These are phyloP conservation scores for Aspergillus quadricinctus DNA, from an alignment of 2,329 filamentous ascomycete species.

Conservation along the genomic window DNA sequence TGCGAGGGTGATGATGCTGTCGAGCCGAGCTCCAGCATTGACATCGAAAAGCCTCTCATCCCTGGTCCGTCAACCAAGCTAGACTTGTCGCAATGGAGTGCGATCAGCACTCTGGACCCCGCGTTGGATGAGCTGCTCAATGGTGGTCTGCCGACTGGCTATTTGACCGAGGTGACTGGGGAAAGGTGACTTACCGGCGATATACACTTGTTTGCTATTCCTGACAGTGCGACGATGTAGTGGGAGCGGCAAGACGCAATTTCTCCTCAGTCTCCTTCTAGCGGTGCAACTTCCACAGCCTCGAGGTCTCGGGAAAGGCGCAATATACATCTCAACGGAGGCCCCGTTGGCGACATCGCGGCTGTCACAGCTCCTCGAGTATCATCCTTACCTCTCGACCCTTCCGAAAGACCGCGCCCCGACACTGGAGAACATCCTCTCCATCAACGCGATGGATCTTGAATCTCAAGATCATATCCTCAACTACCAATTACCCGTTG, in stretches of 20 bases:
- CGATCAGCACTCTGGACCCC: conserved; percentile 76
- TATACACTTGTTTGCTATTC: neutral
- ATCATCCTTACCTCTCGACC: conserved; percentile 57
- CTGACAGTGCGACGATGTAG: conserved; percentile 37
- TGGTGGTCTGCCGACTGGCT: conserved; percentile 76
- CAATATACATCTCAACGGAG: conserved; percentile 93
- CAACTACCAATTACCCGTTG: conserved; percentile 84
- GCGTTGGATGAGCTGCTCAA: conserved; percentile 65
- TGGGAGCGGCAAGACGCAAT: conserved; percentile 91
- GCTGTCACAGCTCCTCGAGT: conserved; percentile 70
- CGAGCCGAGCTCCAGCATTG: conserved; percentile 20
- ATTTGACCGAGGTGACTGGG: conserved; percentile 83
- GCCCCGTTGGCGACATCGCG: conserved; percentile 76
- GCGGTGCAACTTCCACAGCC: conserved; percentile 76
- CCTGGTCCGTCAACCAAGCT: conserved; percentile 25
- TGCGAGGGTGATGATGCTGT: conserved; percentile 5
- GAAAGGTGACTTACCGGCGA: conserved; percentile 60
- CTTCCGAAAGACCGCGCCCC: conserved; percentile 46
- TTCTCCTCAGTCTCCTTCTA: conserved; percentile 79
- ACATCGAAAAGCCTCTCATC: conserved; percentile 16
- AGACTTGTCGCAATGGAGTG: conserved; percentile 43
- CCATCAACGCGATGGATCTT: conserved; percentile 79
- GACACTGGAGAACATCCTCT: conserved; percentile 71
- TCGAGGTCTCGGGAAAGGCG: conserved; percentile 64
- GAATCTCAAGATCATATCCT: conserved; percentile 95